Conservation (phyloP, 495 filamentous ascomycete genomes). For the Penicillium angulare region DNA sequence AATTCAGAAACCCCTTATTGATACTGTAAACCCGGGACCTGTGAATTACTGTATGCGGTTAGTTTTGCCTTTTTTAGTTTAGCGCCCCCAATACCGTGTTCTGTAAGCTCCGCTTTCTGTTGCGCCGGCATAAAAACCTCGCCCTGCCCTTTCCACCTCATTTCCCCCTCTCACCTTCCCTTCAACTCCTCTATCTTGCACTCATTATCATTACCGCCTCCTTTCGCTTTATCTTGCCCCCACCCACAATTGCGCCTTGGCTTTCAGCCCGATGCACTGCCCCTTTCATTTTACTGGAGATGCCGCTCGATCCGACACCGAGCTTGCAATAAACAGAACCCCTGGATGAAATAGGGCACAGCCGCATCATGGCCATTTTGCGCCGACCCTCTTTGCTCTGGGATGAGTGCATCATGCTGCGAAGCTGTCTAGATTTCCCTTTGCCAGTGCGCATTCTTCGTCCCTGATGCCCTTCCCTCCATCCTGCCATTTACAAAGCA, state of each 20-base stretch:
- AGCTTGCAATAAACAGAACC: too few species aligned
- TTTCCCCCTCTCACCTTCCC: neutral
- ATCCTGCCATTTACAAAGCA: too few species aligned
- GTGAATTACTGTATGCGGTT: conserved; percentile 1
- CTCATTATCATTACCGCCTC: neutral
- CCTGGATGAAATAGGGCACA: neutral
- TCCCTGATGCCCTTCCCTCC: too few species aligned
- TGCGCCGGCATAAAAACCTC: neutral
- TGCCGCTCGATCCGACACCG: neutral
- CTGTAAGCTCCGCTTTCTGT: conserved; percentile 1
- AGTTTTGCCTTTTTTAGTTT: neutral
- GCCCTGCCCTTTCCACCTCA: neutral
- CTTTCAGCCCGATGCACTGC: neutral
- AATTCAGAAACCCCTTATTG: too few species aligned
- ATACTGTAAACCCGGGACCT: neutral
- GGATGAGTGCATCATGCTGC: too few species aligned
- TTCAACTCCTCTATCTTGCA: neutral
- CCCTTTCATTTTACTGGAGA: neutral
- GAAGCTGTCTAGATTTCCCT: too few species aligned
- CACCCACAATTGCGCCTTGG: neutral
- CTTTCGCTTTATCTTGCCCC: neutral
- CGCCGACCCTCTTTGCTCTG: too few species aligned
- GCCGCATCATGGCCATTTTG: too few species aligned
- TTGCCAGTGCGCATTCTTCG: too few species aligned
- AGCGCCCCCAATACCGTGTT: neutral